Base-by-base conservation (phyloP, 805 yeast species). In the Lachancea thermotolerans region DNA sequence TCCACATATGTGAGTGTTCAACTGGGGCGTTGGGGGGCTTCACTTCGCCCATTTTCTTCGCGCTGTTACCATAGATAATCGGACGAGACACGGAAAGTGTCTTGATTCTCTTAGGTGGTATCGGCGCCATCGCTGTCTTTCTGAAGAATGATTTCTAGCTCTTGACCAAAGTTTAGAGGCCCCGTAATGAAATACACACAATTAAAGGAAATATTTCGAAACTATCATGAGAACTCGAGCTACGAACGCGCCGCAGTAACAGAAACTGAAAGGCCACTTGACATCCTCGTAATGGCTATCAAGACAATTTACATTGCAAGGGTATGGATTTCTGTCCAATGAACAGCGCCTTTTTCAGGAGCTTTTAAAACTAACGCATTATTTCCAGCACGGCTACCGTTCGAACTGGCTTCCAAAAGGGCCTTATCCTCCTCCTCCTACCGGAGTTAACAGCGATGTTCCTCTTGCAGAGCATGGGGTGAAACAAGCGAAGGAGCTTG, bases 1-100 rank as follows among this genome's bases (percentile, higher is more conserved):
- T 90, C 99, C 99, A 93, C 42, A 79, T 74, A 65, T 93, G 99
- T 2, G 98, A 88, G 58, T 93, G 99, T 55, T 91, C 97, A 0
- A 74, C 73, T 2, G 96, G 95, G 0, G 89, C 82, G 35, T 72
- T 73, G 6, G 71, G 66, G 5, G 84, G 77, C 50, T 77, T 72
- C 44, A 69, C 75, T 35, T 66, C 74, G 29, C 77, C 76, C 35
- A 87, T 66, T 31, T 86, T 88, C 18, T 74, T 73, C 0, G 96
- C 95, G 2, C 78, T 72, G 63, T 88, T 88, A 6, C 96, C 96
- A 58, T 84, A 85, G 28, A 83, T 64, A 17, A 88, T 78, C 2
- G 96, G 96, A 41, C 89, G 77, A 4, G 88, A 72, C 3, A 88
- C 78, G 0, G 90, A 78, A 5, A 84, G 68, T 38, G 81, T 80